Conservation (phyloP, 2,329 filamentous ascomycete genomes). For the Paraphoma sp. region DNA sequence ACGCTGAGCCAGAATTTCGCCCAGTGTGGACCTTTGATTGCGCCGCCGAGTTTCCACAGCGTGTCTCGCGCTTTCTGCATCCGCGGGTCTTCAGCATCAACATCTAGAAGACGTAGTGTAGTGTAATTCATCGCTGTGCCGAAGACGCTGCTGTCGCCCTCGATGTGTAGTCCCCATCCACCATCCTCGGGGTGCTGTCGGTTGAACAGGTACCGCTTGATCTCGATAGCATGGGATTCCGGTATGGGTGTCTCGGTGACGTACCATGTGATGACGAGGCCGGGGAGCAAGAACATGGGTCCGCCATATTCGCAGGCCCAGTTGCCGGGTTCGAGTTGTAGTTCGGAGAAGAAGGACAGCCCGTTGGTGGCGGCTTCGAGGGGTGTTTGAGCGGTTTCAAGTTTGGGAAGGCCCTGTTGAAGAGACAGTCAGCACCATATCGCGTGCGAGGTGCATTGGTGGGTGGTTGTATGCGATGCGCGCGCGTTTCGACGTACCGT, state of each 20-base stretch:
- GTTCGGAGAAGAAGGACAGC: conserved; percentile 83
- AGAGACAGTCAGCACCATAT: neutral
- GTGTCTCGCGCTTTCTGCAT: conserved; percentile 85
- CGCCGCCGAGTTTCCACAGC: conserved; percentile 85
- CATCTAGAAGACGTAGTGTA: conserved; percentile 78
- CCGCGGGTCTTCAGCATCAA: conserved; percentile 79
- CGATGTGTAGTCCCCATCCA: conserved; percentile 97
- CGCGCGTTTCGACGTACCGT: conserved; percentile 61
- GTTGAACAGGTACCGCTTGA: conserved; percentile 89
- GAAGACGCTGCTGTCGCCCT: conserved; percentile 90
- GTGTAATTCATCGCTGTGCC: conserved; percentile 91
- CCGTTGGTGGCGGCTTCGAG: conserved; percentile 83
- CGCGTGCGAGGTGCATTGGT: neutral
- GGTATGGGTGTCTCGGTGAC: conserved; percentile 88
- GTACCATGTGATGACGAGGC: conserved; percentile 85
- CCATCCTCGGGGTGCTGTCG: conserved; percentile 85
- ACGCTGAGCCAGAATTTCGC: conserved; percentile 94
- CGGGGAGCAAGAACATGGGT: conserved; percentile 92
- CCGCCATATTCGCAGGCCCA: conserved; percentile 99
- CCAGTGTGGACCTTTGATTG: conserved; percentile 87
- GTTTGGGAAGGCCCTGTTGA: conserved; percentile 72
- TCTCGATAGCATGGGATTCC: conserved; percentile 79
- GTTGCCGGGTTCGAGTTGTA: conserved; percentile 87
- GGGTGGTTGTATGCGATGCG: neutral
- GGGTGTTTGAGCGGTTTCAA: conserved; percentile 74